Percentiles rank a stretch among this genome's conserved stretches.
Conservation (phyloP, 2,329 filamentous ascomycete species). For the Sporothrix luriei region DNA sequence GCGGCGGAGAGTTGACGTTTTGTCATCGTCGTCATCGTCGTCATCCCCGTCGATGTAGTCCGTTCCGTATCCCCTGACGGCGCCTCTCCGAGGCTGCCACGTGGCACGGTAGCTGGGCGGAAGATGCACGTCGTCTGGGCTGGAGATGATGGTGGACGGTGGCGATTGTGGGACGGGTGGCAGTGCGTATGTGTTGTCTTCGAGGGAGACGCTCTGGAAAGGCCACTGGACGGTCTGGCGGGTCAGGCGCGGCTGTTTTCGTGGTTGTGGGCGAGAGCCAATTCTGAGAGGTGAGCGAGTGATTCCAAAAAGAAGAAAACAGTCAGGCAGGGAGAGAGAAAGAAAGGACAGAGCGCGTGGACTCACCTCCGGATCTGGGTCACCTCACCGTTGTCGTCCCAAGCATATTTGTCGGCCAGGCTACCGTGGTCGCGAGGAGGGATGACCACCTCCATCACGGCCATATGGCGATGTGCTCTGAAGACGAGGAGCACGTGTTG, state of each 20-base stretch:
- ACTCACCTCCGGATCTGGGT: conserved; percentile 35
- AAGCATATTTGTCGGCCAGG: conserved; percentile 39
- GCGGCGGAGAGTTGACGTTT: conserved; percentile 39
- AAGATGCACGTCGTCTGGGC: conserved; percentile 7
- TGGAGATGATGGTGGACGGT: not conserved
- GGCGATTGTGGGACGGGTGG: conserved; percentile 1
- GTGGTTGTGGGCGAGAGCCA: not conserved
- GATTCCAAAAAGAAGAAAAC: too few species aligned
- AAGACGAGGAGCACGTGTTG: not conserved
- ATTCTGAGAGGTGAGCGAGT: conserved; percentile 1
- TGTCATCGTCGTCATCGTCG: conserved; percentile 33
- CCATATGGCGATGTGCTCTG: not conserved
- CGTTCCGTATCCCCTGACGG: not conserved
- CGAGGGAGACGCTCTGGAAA: conserved; percentile 42
- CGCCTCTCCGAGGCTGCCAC: conserved; percentile 37
- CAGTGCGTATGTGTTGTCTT: conserved; percentile 32
- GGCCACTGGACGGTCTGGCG: conserved; percentile 43
- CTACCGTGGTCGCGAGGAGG: conserved; percentile 40
- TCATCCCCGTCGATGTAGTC: conserved; percentile 19
- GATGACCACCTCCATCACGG: conserved; percentile 41
- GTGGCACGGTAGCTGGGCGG: conserved; percentile 35
- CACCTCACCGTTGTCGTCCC: conserved; percentile 41
- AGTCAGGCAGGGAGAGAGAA: too few species aligned
- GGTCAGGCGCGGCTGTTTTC: conserved; percentile 4
- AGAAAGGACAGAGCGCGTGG: not conserved